Evolutionary conservation across 75 land plant species (phyloP).

Genomic region (Sequoia sempervirens): DNA sequence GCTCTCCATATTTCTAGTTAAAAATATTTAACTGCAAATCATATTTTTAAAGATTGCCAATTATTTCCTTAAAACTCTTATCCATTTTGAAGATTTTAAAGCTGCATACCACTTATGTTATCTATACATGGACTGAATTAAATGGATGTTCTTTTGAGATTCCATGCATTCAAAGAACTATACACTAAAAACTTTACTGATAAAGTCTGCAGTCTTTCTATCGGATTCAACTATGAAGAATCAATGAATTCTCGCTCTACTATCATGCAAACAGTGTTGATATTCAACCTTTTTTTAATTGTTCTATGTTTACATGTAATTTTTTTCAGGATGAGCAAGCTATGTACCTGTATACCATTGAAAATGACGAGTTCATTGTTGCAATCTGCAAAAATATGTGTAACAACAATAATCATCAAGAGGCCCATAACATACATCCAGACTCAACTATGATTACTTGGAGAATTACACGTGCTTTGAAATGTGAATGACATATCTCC

Average conservation of each 20-base stretch:
- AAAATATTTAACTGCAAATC: not conserved
- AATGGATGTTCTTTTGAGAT: not conserved
- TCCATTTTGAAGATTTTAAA: not conserved
- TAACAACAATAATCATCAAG: not conserved
- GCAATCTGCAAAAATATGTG: slow-evolving; percentile 37
- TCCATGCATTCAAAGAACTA: not conserved
- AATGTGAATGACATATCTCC: slow-evolving; percentile 30
- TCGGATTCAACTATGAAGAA: not conserved
- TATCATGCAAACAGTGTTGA: not conserved
- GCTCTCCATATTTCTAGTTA: not conserved
- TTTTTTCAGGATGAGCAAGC: slow-evolving; percentile 74
- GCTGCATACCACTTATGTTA: not conserved
- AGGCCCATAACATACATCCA: not conserved
- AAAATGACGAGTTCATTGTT: slow-evolving; percentile 62
- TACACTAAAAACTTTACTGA: not conserved
- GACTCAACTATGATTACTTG: slow-evolving; percentile 23
- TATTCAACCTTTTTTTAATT: not conserved
- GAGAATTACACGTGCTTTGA: slow-evolving; percentile 64
- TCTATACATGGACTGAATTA: not conserved
- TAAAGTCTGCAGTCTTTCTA: not conserved
- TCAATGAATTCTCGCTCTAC: not conserved
- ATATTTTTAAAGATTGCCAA: not conserved
- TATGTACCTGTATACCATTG: slow-evolving; percentile 74
- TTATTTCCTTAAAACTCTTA: not conserved
- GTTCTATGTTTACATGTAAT: not conserved